A percentile compares a stretch with the other conserved stretches of the same genome.
Conservation (phyloP, 2,329 filamentous ascomycete species). For the Massarina eburnea region DNA sequence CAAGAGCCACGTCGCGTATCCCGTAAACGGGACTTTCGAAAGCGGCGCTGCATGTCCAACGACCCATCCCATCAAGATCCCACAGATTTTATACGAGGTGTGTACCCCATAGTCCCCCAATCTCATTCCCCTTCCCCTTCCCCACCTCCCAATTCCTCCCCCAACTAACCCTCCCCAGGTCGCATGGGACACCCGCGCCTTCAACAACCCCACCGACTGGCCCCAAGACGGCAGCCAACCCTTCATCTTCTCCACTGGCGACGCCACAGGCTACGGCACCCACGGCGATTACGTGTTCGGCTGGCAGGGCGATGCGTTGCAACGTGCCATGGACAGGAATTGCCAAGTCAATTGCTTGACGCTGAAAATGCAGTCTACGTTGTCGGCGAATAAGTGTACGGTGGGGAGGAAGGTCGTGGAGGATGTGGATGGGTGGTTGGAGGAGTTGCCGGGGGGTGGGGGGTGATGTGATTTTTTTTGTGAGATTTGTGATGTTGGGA, state of each 20-base stretch:
- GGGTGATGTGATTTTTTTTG: too few relatives aligned
- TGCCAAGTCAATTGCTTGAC: conserved; percentile 20
- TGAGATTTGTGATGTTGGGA: too few relatives aligned
- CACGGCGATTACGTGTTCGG: conserved; percentile 28
- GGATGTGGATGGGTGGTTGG: conserved; percentile 25
- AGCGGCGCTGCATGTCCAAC: conserved; percentile 45
- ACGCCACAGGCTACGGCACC: conserved; percentile 29
- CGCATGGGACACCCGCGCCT: conserved; percentile 44
- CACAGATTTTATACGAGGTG: conserved; percentile 51
- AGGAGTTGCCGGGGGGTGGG: not conserved
- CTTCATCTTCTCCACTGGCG: conserved; percentile 36
- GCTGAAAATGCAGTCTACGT: conserved; percentile 21
- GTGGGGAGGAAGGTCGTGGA: conserved; percentile 16
- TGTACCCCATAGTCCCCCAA: conserved; percentile 1
- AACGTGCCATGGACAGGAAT: conserved; percentile 21
- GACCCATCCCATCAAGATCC: conserved; percentile 48
- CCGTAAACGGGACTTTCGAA: conserved; percentile 37
- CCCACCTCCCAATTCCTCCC: conserved; percentile 37
- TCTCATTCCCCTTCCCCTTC: too few relatives aligned
- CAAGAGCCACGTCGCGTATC: conserved; percentile 66
- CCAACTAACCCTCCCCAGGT: not conserved
- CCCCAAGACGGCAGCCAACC: conserved; percentile 28
- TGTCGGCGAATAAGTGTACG: conserved; percentile 28
- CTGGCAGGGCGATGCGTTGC: conserved; percentile 21
- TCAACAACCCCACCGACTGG: conserved; percentile 26